These are phyloP conservation scores for Diversispora epigaea DNA, from an alignment of 192 early-diverging fungal genomes.

Conservation along the genomic window DNA sequence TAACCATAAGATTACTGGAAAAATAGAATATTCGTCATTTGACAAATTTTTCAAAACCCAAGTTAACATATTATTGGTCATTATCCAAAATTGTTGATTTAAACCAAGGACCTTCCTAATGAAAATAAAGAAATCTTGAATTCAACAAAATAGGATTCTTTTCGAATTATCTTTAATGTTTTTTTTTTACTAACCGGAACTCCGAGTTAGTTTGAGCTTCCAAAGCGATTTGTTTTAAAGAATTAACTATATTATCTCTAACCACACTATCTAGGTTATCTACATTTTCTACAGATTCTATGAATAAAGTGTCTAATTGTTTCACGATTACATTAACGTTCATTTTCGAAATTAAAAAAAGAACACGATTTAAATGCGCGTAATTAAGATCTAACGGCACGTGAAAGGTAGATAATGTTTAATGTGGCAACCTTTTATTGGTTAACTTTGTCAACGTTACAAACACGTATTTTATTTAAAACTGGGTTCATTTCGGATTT, in stretches of 20 bases:
- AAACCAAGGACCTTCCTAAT: background rate
- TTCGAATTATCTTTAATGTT: background rate
- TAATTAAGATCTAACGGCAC: too few relatives aligned
- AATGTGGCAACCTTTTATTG: too few relatives aligned
- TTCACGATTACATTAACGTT: background rate
- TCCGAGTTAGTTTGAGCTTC: slow-evolving; percentile 1
- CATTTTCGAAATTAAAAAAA: too few relatives aligned
- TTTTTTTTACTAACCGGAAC: background rate
- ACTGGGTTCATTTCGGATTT: too few relatives aligned
- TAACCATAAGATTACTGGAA: background rate
- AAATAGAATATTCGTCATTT: background rate
- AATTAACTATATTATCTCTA: too few relatives aligned
- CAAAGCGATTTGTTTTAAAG: background rate
- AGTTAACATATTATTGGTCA: background rate
- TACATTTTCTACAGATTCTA: background rate
- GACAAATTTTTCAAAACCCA: background rate
- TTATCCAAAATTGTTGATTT: background rate
- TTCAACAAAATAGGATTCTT: background rate
- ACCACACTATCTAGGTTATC: background rate
- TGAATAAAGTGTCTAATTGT: background rate
- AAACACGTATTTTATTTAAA: too few relatives aligned
- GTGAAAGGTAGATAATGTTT: too few relatives aligned
- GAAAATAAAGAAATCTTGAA: background rate
- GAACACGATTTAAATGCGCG: too few relatives aligned
- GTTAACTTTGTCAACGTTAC: too few relatives aligned